Evolutionary conservation across 2,329 filamentous ascomycete species (phyloP), one percentile per base, ranked within the genome.

Genomic region (Fusarium palustre): DNA sequence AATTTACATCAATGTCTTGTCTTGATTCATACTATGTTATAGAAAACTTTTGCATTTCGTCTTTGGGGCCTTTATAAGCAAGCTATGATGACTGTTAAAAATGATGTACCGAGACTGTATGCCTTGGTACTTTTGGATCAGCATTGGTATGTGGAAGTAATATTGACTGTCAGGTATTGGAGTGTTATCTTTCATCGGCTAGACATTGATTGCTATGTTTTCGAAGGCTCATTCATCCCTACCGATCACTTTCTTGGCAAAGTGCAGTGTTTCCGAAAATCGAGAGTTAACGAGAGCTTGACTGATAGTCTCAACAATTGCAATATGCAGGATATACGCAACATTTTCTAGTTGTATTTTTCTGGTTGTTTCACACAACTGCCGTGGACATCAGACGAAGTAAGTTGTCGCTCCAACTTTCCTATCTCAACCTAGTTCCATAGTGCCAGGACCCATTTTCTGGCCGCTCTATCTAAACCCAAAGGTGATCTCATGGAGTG

Each of bases 1-100:
- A 82, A 81, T 82, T 81, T 75, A 79, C 78, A 78, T 79, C 71
- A 75, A 75, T 77, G 74, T 76, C 68, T 74, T 70, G 59, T 68
- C 64, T 74, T 69, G 61, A 71, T 61, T 68, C 66, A 59, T 60
- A 54, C 60, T 64, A 63, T 56, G 55, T 68, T 64, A 71, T 60
- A 66, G 68, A 63, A 43, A 68, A 55, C 47, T 49, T 56, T 33
- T 60, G 52, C 49, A 56, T 69, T 69, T 57, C 43, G 33, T 52
- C 30, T 53, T 24, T 55, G 28, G 33, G 34, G 22, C 28, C 54
- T 13, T 16, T 33, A 50, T 34, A 30, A 22, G 31, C 20, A 30
- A 22, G 31, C 20, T 20, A 36, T 39, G 16, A 15, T 42, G 30
- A 43, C 48, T 59, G 30, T n/a, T 39, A 43, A 20, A 13, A 25